phyloP scores from a whole-genome alignment of 371 early-diverging fungal species.

The Smittium culicis region DNA sequence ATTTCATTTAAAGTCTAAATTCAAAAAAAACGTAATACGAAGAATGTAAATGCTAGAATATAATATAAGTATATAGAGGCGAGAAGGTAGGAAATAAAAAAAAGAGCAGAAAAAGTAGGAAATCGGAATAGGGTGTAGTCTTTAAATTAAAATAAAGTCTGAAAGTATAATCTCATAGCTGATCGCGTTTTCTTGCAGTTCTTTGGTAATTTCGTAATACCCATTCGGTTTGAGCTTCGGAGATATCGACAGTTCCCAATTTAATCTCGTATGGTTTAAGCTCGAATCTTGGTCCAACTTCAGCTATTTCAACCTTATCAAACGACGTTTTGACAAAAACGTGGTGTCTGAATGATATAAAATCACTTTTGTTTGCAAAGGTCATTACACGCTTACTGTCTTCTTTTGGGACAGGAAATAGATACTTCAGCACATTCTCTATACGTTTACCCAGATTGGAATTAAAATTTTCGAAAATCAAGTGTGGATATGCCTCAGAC shows the following conservation, averaged over 20 bases:
- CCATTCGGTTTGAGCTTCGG: conserved; percentile 96
- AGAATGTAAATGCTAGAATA: no score
- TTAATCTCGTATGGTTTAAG: conserved; percentile 91
- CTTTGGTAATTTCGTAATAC: conserved; percentile 88
- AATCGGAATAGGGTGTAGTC: no score
- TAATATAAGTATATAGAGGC: no score
- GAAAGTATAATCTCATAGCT: no score
- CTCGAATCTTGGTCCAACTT: conserved; percentile 97
- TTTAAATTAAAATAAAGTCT: no score
- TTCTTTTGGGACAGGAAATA: conserved; percentile 94
- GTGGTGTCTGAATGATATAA: conserved; percentile 93
- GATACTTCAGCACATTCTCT: conserved; percentile 76
- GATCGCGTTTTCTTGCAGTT: conserved; percentile 81
- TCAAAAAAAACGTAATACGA: no score
- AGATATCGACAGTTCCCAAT: conserved; percentile 85
- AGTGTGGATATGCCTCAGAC: conserved; percentile 87
- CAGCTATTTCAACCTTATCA: conserved; percentile 82
- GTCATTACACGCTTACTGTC: conserved; percentile 94
- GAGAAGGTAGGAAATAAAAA: no score
- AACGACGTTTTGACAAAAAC: conserved; percentile 73
- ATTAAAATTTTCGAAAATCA: conserved; percentile 89
- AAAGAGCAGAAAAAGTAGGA: no score
- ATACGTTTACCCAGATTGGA: conserved; percentile 74
- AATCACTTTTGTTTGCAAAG: conserved; percentile 90
- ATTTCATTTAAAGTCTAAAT: no score